These are phyloP conservation scores for Backusella psychrophila DNA, from an alignment of 192 early-diverging fungal species.

Conservation along the genomic window DNA sequence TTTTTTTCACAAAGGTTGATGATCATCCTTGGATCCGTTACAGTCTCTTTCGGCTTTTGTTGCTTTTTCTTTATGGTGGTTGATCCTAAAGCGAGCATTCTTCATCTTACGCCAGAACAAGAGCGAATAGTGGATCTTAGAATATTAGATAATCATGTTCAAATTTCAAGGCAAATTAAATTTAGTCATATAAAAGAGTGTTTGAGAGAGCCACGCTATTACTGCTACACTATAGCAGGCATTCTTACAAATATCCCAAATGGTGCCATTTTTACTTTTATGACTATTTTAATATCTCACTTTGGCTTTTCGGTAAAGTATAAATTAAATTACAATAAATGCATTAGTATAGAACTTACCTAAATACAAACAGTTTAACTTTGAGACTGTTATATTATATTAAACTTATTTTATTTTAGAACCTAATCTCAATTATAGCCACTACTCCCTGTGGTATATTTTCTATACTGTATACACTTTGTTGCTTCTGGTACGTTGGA, in stretches of 20 bases:
- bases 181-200: constrained; percentile 23
- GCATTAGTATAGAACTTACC: too few species aligned
- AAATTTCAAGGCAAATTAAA: constrained; percentile 11
- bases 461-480: background rate
- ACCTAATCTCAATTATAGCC: constrained; percentile 15
- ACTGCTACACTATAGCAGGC: background rate
- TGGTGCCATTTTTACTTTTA: constrained; percentile 19
- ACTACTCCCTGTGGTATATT: constrained; percentile 10
- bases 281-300: background rate
- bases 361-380: background rate
- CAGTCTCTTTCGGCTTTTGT: constrained; percentile 11
- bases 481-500: background rate
- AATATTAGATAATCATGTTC: constrained; percentile 16
- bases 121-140: background rate
- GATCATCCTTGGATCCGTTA: constrained; percentile 29
- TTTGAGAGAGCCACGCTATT: constrained; percentile 18
- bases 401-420: constrained; percentile 2
- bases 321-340: background rate
- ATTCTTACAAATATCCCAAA: constrained; percentile 20
- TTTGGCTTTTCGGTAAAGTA: constrained; percentile 25
- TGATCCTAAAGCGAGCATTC: background rate
- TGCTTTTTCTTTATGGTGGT: constrained; percentile 24
- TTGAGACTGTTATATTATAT: background rate
- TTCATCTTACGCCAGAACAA: background rate
- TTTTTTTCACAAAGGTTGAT: constrained; percentile 7